Percentiles rank a stretch among this genome's conserved stretches.
phyloP scores from a whole-genome alignment of 345 rosid species.

The Salix purpurea region DNA sequence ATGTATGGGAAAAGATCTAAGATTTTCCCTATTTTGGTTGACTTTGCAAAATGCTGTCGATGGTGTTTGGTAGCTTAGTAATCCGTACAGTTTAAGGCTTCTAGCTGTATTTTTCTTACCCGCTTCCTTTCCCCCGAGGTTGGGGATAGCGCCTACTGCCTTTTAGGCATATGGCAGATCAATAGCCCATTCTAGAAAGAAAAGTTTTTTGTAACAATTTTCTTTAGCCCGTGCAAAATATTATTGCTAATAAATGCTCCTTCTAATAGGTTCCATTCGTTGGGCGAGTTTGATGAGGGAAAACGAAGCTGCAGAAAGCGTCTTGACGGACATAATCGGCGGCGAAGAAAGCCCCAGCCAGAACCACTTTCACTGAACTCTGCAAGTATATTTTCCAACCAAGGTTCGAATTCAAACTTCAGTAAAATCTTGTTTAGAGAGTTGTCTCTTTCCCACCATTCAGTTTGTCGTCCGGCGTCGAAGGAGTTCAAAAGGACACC shows the following conservation, averaged over 20 bases:
- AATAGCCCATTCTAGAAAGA: neutral
- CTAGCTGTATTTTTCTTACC: neutral
- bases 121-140: neutral
- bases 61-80: neutral
- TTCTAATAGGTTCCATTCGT: slow-evolving; percentile 57
- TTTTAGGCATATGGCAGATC: neutral
- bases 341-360: slow-evolving; percentile 67
- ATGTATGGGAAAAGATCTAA: neutral
- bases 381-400: slow-evolving; percentile 40
- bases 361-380: slow-evolving; percentile 39
- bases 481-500: neutral
- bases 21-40: neutral
- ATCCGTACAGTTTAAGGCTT: neutral
- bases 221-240: neutral
- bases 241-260: neutral
- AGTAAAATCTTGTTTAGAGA: neutral
- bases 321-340: slow-evolving; percentile 73
- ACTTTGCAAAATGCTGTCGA: neutral
- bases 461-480: neutral
- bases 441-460: neutral
- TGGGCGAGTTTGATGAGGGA: slow-evolving; percentile 69
- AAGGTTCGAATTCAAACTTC: slow-evolving; percentile 35
- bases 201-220: neutral
- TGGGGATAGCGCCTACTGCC: neutral
- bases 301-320: slow-evolving; percentile 81